Conservation (phyloP, 1,284 basidiomycete species). For the Apiotrichum brassicae region DNA sequence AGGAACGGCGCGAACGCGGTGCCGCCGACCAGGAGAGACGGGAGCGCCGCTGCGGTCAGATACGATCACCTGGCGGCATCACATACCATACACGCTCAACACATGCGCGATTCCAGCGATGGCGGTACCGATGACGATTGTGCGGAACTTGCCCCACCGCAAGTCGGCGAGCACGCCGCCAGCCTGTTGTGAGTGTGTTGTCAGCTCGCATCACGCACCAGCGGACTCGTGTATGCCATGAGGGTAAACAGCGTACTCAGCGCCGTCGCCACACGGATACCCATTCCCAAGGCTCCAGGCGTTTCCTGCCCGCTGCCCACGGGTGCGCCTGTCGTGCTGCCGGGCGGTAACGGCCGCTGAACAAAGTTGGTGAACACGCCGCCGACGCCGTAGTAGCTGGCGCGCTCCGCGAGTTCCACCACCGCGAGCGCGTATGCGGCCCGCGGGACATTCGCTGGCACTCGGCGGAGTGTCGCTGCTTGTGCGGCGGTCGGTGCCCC, state of each 20-base stretch:
- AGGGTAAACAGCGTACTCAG: constrained; percentile 21
- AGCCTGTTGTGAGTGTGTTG: constrained; percentile 3
- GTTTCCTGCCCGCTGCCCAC: constrained; percentile 9
- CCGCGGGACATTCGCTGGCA: constrained; percentile 17
- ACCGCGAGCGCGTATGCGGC: constrained; percentile 21
- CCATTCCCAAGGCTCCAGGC: constrained; percentile 24
- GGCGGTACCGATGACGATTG: constrained; percentile 15
- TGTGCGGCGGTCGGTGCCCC: constrained; percentile 4
- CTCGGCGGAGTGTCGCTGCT: constrained; percentile 6
- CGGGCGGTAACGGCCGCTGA: constrained; percentile 21
- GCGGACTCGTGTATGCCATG: constrained; percentile 18
- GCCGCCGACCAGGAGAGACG: constrained; percentile 9
- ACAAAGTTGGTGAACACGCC: constrained; percentile 25
- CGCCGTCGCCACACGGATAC: constrained; percentile 19
- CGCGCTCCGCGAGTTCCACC: constrained; percentile 30
- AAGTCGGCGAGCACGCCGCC: constrained; percentile 20
- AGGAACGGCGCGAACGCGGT: constrained; percentile 17
- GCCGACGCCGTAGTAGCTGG: constrained; percentile 28
- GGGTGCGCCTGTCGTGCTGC: constrained; percentile 19
- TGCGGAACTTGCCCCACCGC: constrained; percentile 21
- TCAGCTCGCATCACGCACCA: constrained; percentile 16
- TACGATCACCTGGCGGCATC: neutral
- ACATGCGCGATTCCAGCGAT: constrained; percentile 15
- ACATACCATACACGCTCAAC: constrained; percentile 18
- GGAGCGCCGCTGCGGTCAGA: constrained; percentile 14